Conservation (phyloP, 768 basidiomycete genomes). For the Kwoniella shandongensis region DNA sequence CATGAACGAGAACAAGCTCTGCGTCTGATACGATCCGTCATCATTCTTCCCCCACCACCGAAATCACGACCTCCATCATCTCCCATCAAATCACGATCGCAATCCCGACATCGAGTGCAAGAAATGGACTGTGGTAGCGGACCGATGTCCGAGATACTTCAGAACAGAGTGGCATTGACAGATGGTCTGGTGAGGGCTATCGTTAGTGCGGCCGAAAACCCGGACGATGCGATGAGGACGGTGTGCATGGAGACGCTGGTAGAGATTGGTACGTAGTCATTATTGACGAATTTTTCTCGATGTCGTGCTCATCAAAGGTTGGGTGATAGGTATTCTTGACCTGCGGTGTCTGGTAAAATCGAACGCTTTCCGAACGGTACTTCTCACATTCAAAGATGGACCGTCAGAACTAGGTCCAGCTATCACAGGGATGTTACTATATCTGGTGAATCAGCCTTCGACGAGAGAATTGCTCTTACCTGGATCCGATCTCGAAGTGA, state of each 20-base stretch:
- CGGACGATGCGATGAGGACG: slow-evolving; percentile 81
- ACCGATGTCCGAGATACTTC: slow-evolving; percentile 10
- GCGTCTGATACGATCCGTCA: slow-evolving; percentile 78
- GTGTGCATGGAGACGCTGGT: slow-evolving; percentile 82
- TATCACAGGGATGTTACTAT: slow-evolving; percentile 74
- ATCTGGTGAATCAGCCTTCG: slow-evolving; percentile 79
- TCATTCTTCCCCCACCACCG: slow-evolving; percentile 63
- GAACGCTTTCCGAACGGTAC: slow-evolving; percentile 79
- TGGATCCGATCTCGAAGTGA: slow-evolving; percentile 85
- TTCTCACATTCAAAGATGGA: slow-evolving; percentile 86
- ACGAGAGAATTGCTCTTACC: slow-evolving; percentile 74
- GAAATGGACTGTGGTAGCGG: not conserved
- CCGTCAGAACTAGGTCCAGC: slow-evolving; percentile 75
- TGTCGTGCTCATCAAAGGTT: not conserved
- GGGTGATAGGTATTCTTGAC: slow-evolving; percentile 73
- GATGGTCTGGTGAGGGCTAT: slow-evolving; percentile 67
- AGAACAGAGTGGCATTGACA: slow-evolving; percentile 31
- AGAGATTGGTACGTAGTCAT: slow-evolving; percentile 71
- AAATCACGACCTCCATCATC: slow-evolving; percentile 11
- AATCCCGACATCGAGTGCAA: slow-evolving; percentile 59
- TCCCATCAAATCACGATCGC: slow-evolving; percentile 55
- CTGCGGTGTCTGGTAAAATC: slow-evolving; percentile 75
- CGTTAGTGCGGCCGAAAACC: slow-evolving; percentile 88
- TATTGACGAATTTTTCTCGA: not conserved
- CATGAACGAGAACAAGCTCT: slow-evolving; percentile 86